A percentile compares a stretch with the other conserved stretches of the same genome.
Evolutionary conservation across 2,329 filamentous ascomycete genomes (phyloP).

Genomic region (Clarireedia monteithiana): DNA sequence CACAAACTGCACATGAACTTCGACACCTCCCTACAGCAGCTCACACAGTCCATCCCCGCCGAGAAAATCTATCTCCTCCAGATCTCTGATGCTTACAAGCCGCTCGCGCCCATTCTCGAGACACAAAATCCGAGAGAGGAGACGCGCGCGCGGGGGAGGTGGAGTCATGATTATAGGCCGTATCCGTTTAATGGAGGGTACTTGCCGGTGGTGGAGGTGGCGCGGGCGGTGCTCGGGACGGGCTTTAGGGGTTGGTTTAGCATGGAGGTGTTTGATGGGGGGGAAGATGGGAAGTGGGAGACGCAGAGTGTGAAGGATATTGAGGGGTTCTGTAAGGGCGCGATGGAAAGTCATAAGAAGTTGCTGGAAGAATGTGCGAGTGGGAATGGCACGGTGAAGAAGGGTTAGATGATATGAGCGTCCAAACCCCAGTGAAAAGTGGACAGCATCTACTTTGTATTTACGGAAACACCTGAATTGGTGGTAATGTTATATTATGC

Average conservation of each 20-base stretch:
- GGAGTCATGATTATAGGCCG: constrained; percentile 66
- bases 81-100: constrained; percentile 66
- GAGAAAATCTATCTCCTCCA: constrained; percentile 71
- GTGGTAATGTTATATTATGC: too few relatives aligned
- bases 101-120: constrained; percentile 42
- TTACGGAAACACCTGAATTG: too few relatives aligned
- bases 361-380: constrained; percentile 22
- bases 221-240: constrained; percentile 57
- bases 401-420: not conserved
- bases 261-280: constrained; percentile 62
- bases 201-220: constrained; percentile 55
- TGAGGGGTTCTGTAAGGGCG: constrained; percentile 41
- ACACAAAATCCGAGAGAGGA: constrained; percentile 37
- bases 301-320: constrained; percentile 38
- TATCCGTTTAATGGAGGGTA: constrained; percentile 65
- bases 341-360: constrained; percentile 34
- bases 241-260: constrained; percentile 59
- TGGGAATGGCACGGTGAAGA: not conserved
- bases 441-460: not conserved
- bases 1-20: constrained; percentile 44
- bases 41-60: constrained; percentile 49
- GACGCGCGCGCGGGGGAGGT: constrained; percentile 52
- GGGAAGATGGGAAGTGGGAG: constrained; percentile 38
- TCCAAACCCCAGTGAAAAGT: not conserved
- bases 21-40: constrained; percentile 44